Conservation (phyloP, 176 grass and related monocot genomes). For the Alloteropsis semialata region DNA sequence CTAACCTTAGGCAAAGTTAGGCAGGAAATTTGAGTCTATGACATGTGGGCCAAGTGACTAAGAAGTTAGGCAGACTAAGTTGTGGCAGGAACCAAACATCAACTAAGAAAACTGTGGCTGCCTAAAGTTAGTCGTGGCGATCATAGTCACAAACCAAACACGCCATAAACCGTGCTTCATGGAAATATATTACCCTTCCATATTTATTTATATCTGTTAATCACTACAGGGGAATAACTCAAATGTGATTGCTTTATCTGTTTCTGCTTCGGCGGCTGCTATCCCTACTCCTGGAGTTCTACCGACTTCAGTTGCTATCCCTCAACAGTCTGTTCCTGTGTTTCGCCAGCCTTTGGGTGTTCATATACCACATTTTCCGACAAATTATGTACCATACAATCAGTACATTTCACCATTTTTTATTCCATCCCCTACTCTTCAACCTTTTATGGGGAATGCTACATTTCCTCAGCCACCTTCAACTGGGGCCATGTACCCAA, state of each 20-base stretch:
- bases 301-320: conserved; percentile 68
- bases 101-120: too few relatives aligned
- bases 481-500: conserved; percentile 57
- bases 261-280: conserved; percentile 49
- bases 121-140: too few relatives aligned
- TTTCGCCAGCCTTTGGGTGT: conserved; percentile 72
- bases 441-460: conserved; percentile 70
- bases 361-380: conserved; percentile 65
- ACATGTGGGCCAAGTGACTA: too few relatives aligned
- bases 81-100: too few relatives aligned
- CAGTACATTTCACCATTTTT: conserved; percentile 77
- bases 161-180: neutral
- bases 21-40: too few relatives aligned
- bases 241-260: conserved; percentile 43
- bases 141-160: too few relatives aligned
- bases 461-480: conserved; percentile 70
- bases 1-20: too few relatives aligned
- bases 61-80: too few relatives aligned
- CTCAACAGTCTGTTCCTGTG: conserved; percentile 65
- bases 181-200: neutral
- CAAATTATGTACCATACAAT: conserved; percentile 71
- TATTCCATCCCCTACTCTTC: conserved; percentile 56
- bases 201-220: conserved; percentile 30
- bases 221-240: conserved; percentile 51
- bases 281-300: conserved; percentile 48